Evolutionary conservation across 345 rosid species (phyloP).

Genomic region (Populus davidiana): DNA sequence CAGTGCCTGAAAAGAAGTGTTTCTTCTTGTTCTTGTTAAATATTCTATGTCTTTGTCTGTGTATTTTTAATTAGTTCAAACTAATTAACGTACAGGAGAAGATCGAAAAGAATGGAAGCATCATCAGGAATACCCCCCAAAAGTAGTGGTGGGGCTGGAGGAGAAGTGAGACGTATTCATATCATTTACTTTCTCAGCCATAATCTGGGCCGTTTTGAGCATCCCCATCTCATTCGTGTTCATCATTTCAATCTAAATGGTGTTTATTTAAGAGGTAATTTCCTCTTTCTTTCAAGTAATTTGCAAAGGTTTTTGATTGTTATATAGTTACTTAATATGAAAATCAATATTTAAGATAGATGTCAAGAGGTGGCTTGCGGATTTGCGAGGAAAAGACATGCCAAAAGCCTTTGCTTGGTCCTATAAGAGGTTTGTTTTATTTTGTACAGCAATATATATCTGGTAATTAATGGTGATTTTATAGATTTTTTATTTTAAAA

Average conservation of each 20-base stretch:
- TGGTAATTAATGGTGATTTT: background rate
- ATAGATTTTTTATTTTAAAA: background rate
- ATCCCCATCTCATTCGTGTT: conserved; percentile 73
- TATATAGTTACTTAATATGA: background rate
- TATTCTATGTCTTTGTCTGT: background rate
- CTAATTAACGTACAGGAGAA: background rate
- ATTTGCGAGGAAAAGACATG: conserved; percentile 68
- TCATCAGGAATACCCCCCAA: background rate
- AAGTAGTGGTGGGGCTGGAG: conserved; percentile 15
- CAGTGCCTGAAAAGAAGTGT: background rate
- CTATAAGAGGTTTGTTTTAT: conserved; percentile 51
- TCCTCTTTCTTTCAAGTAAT: background rate
- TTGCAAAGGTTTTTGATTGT: background rate
- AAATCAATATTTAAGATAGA: conserved; percentile 34
- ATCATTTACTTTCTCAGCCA: conserved; percentile 65
- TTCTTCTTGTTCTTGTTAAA: background rate
- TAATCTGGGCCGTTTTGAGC: conserved; percentile 45
- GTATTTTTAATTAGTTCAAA: background rate
- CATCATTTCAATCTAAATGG: conserved; percentile 50
- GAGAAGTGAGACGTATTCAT: conserved; percentile 58
- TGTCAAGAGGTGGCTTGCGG: conserved; percentile 68
- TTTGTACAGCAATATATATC: background rate
- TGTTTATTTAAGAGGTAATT: conserved; percentile 58
- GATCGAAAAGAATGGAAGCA: conserved; percentile 4
- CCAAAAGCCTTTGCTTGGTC: conserved; percentile 71